Evolutionary conservation across 768 basidiomycete species (phyloP).

Genomic region (Hericium alpestre): DNA sequence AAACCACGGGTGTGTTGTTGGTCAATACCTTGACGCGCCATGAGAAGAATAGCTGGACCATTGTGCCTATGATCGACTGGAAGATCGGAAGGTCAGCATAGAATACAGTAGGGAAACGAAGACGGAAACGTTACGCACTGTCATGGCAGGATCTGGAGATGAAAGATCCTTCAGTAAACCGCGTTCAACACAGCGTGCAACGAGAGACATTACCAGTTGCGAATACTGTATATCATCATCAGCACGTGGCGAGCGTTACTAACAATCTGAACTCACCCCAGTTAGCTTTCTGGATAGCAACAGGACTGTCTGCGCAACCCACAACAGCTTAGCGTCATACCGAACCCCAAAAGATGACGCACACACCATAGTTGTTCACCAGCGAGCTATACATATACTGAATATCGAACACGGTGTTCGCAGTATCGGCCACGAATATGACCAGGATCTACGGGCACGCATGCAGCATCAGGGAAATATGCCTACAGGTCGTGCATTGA

Average conservation of each 20-base stretch:
- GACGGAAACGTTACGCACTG: not conserved
- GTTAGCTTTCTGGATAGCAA: not conserved
- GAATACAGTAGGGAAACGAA: not conserved
- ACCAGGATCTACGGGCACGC: not conserved
- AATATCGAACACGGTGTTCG: slow-evolving; percentile 4
- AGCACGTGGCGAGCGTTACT: not conserved
- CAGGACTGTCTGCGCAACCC: not conserved
- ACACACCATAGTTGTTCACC: slow-evolving; percentile 3
- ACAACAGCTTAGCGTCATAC: not conserved
- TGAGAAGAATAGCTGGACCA: slow-evolving; percentile 7
- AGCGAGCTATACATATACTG: slow-evolving; percentile 2
- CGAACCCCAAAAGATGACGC: not conserved
- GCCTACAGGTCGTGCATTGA: not conserved
- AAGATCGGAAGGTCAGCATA: not conserved
- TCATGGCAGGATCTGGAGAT: slow-evolving; percentile 4
- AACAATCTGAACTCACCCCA: not conserved
- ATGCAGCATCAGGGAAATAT: not conserved
- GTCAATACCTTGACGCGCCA: slow-evolving; percentile 8
- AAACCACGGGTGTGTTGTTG: not conserved
- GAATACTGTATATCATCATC: not conserved
- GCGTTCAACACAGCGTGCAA: not conserved
- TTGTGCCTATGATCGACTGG: slow-evolving; percentile 1
- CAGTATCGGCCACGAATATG: slow-evolving; percentile 4
- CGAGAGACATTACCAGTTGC: not conserved
- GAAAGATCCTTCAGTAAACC: not conserved